Evolutionary conservation across 2,329 filamentous ascomycete genomes (phyloP).

Genomic region (Colletotrichum horii): DNA sequence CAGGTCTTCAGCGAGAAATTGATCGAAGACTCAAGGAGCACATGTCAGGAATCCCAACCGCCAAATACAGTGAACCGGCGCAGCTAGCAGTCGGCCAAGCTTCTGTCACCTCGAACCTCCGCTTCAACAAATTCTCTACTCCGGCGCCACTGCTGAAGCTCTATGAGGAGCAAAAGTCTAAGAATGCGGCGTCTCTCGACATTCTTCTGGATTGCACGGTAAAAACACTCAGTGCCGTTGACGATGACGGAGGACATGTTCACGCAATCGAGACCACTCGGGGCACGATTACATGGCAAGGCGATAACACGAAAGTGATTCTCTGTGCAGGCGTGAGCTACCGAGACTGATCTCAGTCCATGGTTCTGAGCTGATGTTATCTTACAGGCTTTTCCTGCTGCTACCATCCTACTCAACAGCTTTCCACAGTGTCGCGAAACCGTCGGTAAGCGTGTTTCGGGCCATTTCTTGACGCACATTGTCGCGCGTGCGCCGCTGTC

Average conservation of each 20-base stretch:
- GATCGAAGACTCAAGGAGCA: background rate
- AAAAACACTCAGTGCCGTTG: background rate
- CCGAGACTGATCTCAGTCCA: background rate
- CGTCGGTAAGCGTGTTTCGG: background rate
- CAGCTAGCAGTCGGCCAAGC: background rate
- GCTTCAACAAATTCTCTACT: background rate
- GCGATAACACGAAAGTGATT: background rate
- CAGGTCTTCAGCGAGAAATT: background rate
- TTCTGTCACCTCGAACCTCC: fast-evolving
- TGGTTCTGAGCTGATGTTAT: background rate
- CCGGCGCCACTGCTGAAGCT: background rate
- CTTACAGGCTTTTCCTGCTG: background rate
- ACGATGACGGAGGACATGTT: background rate
- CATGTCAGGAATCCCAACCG: fast-evolving
- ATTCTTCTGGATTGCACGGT: background rate
- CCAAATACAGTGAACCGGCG: background rate
- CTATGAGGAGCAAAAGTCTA: background rate
- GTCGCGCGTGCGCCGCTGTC: background rate
- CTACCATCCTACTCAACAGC: background rate
- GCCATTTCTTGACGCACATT: background rate
- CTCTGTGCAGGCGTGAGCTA: background rate
- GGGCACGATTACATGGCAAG: background rate
- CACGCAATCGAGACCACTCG: background rate
- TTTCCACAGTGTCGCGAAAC: background rate
- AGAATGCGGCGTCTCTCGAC: background rate